A percentile compares a stretch with the other conserved stretches of the same genome.
Evolutionary conservation across 441 rosid genomes (phyloP).

Genomic region (Erodium trifolium): DNA sequence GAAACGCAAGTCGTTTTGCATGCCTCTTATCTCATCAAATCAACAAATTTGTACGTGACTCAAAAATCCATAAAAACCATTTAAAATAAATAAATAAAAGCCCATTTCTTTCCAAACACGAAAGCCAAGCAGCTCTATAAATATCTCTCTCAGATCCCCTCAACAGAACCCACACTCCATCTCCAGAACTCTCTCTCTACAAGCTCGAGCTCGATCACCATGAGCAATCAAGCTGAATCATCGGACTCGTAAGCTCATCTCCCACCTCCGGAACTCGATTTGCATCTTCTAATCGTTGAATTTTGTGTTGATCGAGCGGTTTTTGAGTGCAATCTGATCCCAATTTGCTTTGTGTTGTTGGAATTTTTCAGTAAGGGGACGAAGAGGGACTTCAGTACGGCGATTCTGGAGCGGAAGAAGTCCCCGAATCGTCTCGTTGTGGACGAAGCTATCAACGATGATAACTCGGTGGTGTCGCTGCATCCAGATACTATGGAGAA

Average conservation of each 20-base stretch:
- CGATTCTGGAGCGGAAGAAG: constrained; percentile 28
- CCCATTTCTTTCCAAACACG: constrained; percentile 19
- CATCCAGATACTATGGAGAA: constrained; percentile 25
- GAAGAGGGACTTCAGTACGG: constrained; percentile 24
- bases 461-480: constrained; percentile 22
- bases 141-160: not conserved
- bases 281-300: not conserved
- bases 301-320: not conserved
- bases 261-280: not conserved
- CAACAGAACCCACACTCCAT: not conserved
- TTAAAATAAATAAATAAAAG: no score
- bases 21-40: no score
- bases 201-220: constrained; percentile 2
- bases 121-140: constrained; percentile 8
- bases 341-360: not conserved
- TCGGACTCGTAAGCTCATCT: constrained; percentile 19
- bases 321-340: not conserved
- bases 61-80: no score
- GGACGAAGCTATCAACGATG: constrained; percentile 23
- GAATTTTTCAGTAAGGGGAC: constrained; percentile 19
- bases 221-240: constrained; percentile 18
- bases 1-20: no score
- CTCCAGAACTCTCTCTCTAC: not conserved
- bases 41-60: no score
- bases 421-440: constrained; percentile 24